phyloP scores from a whole-genome alignment of 139 green algal genomes.

The Astrephomene gubernaculifera region DNA sequence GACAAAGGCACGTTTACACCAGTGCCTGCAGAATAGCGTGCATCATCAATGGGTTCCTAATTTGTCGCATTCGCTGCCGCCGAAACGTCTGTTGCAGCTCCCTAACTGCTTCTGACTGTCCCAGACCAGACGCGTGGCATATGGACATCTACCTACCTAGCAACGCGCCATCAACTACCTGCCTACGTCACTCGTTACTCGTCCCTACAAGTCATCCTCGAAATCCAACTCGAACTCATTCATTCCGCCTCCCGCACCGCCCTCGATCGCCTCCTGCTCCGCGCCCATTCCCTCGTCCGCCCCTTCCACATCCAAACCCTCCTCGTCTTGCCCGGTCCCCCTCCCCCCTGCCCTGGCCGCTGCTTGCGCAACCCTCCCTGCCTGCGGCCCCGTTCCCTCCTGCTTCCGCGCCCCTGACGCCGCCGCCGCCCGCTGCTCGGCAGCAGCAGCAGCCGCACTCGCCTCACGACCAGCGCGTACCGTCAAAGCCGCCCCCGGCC shows the following conservation, averaged over 20 bases:
- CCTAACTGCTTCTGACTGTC: too few species aligned
- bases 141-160: too few species aligned
- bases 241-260: conserved; percentile 2
- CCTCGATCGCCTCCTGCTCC: conserved; percentile 26
- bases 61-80: too few species aligned
- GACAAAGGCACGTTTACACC: too few species aligned
- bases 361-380: background rate
- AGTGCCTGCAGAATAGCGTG: too few species aligned
- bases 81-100: too few species aligned
- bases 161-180: too few species aligned
- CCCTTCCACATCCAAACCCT: background rate
- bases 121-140: too few species aligned
- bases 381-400: background rate
- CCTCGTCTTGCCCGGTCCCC: background rate
- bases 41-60: too few species aligned
- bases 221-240: conserved; percentile 48
- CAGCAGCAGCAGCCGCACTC: background rate
- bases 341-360: background rate
- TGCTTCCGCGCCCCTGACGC: background rate
- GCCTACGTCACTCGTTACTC: too few species aligned
- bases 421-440: background rate
- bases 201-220: conserved; percentile 24
- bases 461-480: conserved; percentile 12
- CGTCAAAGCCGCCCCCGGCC: background rate
- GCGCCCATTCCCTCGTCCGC: background rate